Base-by-base conservation (phyloP, 345 rosid species). In the Salix koriyanagi region DNA sequence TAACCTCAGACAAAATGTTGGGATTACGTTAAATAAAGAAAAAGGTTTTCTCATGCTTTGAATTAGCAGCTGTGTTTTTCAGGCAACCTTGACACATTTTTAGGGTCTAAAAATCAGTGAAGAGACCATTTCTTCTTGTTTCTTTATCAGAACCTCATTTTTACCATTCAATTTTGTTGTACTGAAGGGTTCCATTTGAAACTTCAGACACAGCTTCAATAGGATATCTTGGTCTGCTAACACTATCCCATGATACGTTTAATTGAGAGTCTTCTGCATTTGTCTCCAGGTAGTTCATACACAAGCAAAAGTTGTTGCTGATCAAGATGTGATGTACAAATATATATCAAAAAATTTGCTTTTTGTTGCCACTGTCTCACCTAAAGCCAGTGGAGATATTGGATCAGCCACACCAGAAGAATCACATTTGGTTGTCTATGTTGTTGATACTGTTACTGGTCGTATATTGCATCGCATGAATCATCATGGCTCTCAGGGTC, bases 401-500 rank as follows among this genome's bases (percentile, higher is more conserved):
- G 97, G 98, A 70, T 87, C 98, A 70, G 93, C 89, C 58, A 89
- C 91, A 75, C 99, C 97, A 28, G 99, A 92, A 74, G 98, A 96
- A 86, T 90, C 96, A 37, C 83, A 78, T 76, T 78, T 96, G 85
- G 88, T 96, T 72, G 90, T 83, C 30, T 96, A 96, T 87, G 91
- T 96, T 81, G 85, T 96, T 60, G 99, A 96, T 75, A 92, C 97
- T 30, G 79, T 96, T 80, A 89, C 96, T 21, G 99, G 99, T 61
- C 97, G 97, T 70, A 87, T 96, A 75, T 84, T 96, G 82, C 94
- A 96, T 83, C 97, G 97, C 64, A 84, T 94, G 88, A 88, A 88
- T 78, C 99, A 96, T 89, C 92, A 92, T 77, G 99, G 99, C 61
- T 83, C 93, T 70, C 98, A 89, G 81, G 98, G 97, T 69, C 99